Conservation (phyloP, 768 basidiomycete genomes). For the Naganishia friedmannii region DNA sequence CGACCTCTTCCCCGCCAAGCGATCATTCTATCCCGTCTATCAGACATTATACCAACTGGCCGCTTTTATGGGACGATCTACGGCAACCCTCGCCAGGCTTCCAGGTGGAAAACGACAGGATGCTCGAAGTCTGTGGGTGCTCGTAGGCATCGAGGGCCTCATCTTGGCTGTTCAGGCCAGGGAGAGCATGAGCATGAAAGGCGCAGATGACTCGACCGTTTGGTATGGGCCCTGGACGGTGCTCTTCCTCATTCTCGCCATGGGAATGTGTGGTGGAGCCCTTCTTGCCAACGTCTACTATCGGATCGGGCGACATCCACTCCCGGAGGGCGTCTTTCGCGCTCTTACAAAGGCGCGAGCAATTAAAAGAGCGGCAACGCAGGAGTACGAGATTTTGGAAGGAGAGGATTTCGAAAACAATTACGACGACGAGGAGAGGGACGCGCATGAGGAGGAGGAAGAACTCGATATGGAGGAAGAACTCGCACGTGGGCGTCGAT, state of each 20-base stretch:
- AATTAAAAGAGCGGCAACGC: slow-evolving; percentile 18
- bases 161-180: slow-evolving; percentile 22
- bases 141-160: slow-evolving; percentile 25
- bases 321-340: slow-evolving; percentile 22
- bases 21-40: slow-evolving; percentile 30
- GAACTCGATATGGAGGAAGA: slow-evolving; percentile 29
- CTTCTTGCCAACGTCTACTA: slow-evolving; percentile 22
- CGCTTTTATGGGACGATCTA: slow-evolving; percentile 29
- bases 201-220: slow-evolving; percentile 16
- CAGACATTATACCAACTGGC: slow-evolving; percentile 29
- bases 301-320: slow-evolving; percentile 24
- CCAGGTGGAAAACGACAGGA: slow-evolving; percentile 29
- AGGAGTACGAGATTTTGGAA: slow-evolving; percentile 22
- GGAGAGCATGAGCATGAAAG: slow-evolving; percentile 26
- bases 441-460: slow-evolving; percentile 27
- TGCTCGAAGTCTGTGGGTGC: slow-evolving; percentile 20
- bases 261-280: slow-evolving; percentile 21
- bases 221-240: slow-evolving; percentile 29
- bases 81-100: slow-evolving; percentile 25
- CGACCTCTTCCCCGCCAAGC: slow-evolving; percentile 27
- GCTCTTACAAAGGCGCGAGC: slow-evolving; percentile 23
- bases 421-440: slow-evolving; percentile 21
- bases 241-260: slow-evolving; percentile 15
- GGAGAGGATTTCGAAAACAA: slow-evolving; percentile 20
- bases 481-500: slow-evolving; percentile 18